Base-by-base conservation (phyloP, 306 rosid genomes). In the Malus sylvestris region DNA sequence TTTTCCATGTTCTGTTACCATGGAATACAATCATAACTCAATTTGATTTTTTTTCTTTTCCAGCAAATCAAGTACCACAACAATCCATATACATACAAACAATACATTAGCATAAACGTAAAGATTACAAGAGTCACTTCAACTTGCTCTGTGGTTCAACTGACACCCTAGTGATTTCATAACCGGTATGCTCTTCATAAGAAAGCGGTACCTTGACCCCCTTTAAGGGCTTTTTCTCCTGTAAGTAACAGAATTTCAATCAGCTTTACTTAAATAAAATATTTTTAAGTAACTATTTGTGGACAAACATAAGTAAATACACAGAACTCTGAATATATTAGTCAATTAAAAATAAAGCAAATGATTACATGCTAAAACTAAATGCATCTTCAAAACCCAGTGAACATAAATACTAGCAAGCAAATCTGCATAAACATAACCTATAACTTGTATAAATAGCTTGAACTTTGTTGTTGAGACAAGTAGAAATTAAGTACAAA, bases 181-280 rank as follows among this genome's bases (percentile, higher is more conserved):
- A 81, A 2, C 79, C 70, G 68, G 75, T 83, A 19, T 20, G 6
- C 3, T n/a, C 71, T 4, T 76, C 67, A 32, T 79, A 78, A 4
- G 2, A 29, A 10, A 86, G 5, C 22, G 55, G 71, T 1, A 95
- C 89, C 81, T 72, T 84, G 1, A 92, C 4, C 27, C 89, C 92
- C 72, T 30, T 86, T 77, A 95, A 61, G 3, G 83, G 81, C 32
- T 19, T 92, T 65, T 72, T 87, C 25, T 91, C 25, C 99, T 92
- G 85, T 35, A 46, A 49, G 55, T 29, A 62, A 42, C 14, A 49
- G 35, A 29, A 59, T 40, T 22, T 4, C 55, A 6, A 70, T 10
- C n/a, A 30, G n/a, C 3, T 52, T 20, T 58, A 14, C 22, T 22
- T 33, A 66, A 51, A 49, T 33, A 33, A 33, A 33, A 33, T 33